Base-by-base conservation (phyloP, 1,284 basidiomycete genomes). In the Schizophyllum amplum region DNA sequence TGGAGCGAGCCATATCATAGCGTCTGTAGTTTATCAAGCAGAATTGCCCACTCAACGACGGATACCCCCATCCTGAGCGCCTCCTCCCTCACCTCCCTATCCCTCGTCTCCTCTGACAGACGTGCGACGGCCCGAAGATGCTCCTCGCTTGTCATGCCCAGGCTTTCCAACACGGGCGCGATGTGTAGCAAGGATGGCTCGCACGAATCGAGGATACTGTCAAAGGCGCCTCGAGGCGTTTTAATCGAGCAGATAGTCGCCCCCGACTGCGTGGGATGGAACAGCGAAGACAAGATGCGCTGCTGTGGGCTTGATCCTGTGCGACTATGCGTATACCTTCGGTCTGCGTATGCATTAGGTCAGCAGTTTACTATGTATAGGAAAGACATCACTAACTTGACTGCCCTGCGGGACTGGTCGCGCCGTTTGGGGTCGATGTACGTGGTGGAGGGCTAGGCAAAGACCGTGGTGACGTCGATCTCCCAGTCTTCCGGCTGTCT, bases 31-130 rank as follows among this genome's bases (percentile, higher is more conserved):
- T 62, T 80, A 67, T 88, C 86, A 58, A 87, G 67, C 60, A 88
- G 72, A 62, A 88, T 85, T n/a, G 86, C 86, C 86, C 86, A 88
- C 63, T 88, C 86, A 67, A 88, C 72, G 3, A 86, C 75, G 1
- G 84, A 86, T 53, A 88, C 73, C 0, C 86, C 86, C 60, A 76
- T 70, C 65, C 71, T 79, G 68, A 88, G 64, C 55, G 84, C 86
- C 62, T 82, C 81, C 62, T 83, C 81, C 67, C 77, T 84, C 47
- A 88, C 73, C 66, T 87, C 84, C 57, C 78, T 69, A 66, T 87
- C 79, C 60, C 86, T 68, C 24, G 82, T 87, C 60, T 80, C 81
- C 55, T 84, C 83, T 42, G 78, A 79, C 62, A 88, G 67, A 57
- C 77, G 71, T 1, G 75, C 77, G 22, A 87, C 70, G 4, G 86